phyloP scores from a whole-genome alignment of 371 early-diverging fungal species.

The Batkoa obscura region DNA sequence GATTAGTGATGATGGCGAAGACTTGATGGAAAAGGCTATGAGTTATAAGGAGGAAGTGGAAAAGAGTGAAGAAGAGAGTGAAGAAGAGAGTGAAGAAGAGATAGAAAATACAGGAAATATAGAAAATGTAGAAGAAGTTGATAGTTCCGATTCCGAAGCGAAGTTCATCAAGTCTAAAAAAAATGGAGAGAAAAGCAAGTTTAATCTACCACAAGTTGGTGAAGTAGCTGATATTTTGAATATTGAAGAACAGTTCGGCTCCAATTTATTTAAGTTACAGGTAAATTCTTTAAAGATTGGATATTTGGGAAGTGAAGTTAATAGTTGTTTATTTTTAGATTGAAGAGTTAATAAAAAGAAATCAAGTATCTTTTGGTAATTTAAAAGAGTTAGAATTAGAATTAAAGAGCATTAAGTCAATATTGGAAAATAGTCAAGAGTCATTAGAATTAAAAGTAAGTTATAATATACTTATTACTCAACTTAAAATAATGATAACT shows the following conservation, averaged over 20 bases:
- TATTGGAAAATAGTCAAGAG: no score
- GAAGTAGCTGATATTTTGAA: slow-evolving; percentile 73
- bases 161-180: slow-evolving; percentile 9
- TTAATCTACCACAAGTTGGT: slow-evolving; percentile 41
- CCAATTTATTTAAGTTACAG: slow-evolving; percentile 83
- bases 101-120: slow-evolving; percentile 16
- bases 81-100: slow-evolving; percentile 16
- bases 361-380: no score
- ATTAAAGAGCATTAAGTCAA: no score
- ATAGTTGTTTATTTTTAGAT: no score
- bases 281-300: slow-evolving; percentile 29
- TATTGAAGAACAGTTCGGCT: slow-evolving; percentile 63
- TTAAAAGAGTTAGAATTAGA: no score
- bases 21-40: slow-evolving; percentile 6
- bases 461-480: no score
- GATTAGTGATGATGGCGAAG: slow-evolving; percentile 20
- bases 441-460: no score
- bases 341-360: no score
- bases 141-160: slow-evolving; percentile 11
- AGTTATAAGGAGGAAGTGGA: slow-evolving; percentile 10
- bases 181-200: slow-evolving; percentile 11
- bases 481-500: no score
- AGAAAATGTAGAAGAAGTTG: slow-evolving; percentile 14
- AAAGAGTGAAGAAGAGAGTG: slow-evolving; percentile 9
- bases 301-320: no score